A percentile compares a stretch with the other conserved stretches of the same genome.
These are phyloP conservation scores for Solanum gandarillasii DNA, from an alignment of 257 asterid species.

Conservation along the genomic window DNA sequence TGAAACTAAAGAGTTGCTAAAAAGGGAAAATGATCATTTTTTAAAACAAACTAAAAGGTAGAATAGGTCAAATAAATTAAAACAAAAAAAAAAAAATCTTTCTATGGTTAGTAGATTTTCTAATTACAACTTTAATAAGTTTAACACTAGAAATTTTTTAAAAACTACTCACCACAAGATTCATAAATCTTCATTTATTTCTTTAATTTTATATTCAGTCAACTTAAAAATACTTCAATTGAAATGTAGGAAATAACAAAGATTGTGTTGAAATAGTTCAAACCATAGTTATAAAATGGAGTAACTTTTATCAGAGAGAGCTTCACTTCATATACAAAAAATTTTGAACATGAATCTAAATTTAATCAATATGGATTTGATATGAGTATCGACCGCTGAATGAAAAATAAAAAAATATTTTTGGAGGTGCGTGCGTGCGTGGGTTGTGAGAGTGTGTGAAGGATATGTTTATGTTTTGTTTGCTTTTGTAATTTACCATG, in stretches of 20 bases:
- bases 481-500: slow-evolving; percentile 8
- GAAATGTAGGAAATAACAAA: not conserved
- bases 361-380: not conserved
- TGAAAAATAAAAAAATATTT: not conserved
- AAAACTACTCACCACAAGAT: too few species aligned
- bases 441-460: slow-evolving; percentile 7
- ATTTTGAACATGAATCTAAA: too few species aligned
- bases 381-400: not conserved
- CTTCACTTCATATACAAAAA: too few species aligned
- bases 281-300: not conserved
- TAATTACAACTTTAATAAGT: too few species aligned
- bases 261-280: not conserved
- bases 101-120: too few species aligned
- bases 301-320: not conserved
- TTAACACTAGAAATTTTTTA: not conserved
- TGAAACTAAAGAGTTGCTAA: too few species aligned
- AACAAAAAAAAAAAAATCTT: not conserved
- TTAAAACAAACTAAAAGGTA: not conserved
- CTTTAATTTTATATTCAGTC: too few species aligned
- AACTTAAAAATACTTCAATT: too few species aligned
- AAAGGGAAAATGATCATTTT: too few species aligned
- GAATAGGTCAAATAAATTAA: not conserved
- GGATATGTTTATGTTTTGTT: slow-evolving; percentile 14
- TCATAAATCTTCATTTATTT: too few species aligned
- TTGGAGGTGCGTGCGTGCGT: slow-evolving; percentile 4